phyloP scores from a whole-genome alignment of 2,329 filamentous ascomycete species.

The Arthrobotrys pseudoclavata region DNA sequence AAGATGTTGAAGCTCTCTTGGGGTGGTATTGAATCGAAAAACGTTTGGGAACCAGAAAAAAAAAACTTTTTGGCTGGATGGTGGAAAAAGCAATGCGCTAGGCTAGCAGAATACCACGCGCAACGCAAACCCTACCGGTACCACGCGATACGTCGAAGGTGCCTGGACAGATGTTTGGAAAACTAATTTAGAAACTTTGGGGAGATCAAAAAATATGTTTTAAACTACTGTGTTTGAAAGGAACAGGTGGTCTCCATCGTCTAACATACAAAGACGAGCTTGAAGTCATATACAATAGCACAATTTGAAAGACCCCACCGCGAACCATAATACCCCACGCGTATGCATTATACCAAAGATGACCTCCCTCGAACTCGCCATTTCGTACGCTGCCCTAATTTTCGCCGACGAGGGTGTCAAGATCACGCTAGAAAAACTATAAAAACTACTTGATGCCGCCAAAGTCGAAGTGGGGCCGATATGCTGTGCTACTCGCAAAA shows the following conservation, averaged over 20 bases:
- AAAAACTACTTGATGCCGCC: background rate
- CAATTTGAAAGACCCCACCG: too few relatives aligned
- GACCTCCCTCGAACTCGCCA: slow-evolving; percentile 25
- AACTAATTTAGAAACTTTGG: too few relatives aligned
- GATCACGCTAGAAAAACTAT: background rate
- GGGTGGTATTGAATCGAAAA: background rate
- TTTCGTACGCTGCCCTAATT: slow-evolving; percentile 21
- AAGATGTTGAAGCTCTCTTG: slow-evolving; percentile 21
- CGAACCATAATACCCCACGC: too few relatives aligned
- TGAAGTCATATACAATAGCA: too few relatives aligned
- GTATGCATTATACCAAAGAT: too few relatives aligned
- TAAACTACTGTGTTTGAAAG: too few relatives aligned
- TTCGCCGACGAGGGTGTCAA: slow-evolving; percentile 16
- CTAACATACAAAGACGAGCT: too few relatives aligned
- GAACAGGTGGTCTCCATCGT: too few relatives aligned
- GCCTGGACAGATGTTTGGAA: too few relatives aligned
- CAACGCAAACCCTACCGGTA: slow-evolving; percentile 16
- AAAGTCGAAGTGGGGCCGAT: background rate
- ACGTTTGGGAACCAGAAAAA: slow-evolving; percentile 35
- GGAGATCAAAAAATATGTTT: too few relatives aligned
- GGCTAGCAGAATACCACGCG: slow-evolving; percentile 45
- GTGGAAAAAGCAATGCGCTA: slow-evolving; percentile 19
- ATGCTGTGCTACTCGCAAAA: background rate
- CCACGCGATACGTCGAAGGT: background rate
- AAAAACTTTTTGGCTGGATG: slow-evolving; percentile 27